Evolutionary conservation across 192 early-diverging fungal genomes (phyloP).

Genomic region (Hyaloraphidium curvatum): DNA sequence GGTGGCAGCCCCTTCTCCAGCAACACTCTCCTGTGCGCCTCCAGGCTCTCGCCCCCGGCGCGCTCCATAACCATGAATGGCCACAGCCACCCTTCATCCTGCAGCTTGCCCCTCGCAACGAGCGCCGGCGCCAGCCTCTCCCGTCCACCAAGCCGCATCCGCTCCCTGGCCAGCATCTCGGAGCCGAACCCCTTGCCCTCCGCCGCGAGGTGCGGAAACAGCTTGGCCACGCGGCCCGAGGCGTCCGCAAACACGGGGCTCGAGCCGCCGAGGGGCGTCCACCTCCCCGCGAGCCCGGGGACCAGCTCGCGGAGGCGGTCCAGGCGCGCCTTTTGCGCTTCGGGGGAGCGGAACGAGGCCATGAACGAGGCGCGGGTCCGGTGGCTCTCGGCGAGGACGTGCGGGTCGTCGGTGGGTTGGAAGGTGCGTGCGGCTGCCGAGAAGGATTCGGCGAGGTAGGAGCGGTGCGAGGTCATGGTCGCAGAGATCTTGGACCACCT

Average conservation of each 20-base stretch:
- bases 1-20: neutral
- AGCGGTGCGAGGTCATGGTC: neutral
- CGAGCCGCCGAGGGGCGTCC: slow-evolving; percentile 3
- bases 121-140: too few species aligned
- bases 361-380: neutral
- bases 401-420: slow-evolving; percentile 7
- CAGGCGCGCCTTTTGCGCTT: neutral
- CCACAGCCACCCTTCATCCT: slow-evolving; percentile 12
- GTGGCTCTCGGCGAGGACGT: slow-evolving; percentile 6
- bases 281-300: neutral
- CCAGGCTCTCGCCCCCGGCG: neutral
- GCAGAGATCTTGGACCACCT: neutral
- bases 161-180: too few species aligned
- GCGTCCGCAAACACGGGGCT: slow-evolving; percentile 13
- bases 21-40: slow-evolving; percentile 4
- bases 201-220: slow-evolving; percentile 13
- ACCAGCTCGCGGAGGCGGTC: neutral
- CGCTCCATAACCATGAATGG: slow-evolving; percentile 11
- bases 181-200: neutral
- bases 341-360: neutral
- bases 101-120: too few species aligned
- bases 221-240: slow-evolving; percentile 9
- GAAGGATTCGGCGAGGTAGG: neutral
- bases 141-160: too few species aligned
- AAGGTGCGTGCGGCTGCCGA: too few species aligned